Conservation (phyloP, 1,284 basidiomycete species). For the Sporisorium exsertum region DNA sequence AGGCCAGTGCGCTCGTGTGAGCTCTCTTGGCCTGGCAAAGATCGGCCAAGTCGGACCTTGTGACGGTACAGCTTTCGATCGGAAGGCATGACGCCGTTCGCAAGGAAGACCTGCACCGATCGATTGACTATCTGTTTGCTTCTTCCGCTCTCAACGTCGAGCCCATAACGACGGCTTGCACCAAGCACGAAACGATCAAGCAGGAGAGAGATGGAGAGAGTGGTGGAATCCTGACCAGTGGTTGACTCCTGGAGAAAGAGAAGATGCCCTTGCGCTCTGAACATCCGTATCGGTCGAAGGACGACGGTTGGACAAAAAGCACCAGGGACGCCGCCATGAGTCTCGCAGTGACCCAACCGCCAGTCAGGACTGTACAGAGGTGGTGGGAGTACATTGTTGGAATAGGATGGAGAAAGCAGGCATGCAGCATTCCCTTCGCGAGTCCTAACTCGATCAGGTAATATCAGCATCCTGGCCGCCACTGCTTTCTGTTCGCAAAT, state of each 20-base stretch:
- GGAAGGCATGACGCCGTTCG: neutral
- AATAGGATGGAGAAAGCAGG: slow-evolving; percentile 12
- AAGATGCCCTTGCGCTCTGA: neutral
- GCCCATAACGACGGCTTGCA: slow-evolving; percentile 10
- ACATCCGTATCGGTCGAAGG: neutral
- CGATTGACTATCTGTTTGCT: neutral
- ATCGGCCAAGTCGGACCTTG: neutral
- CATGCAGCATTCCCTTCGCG: slow-evolving; percentile 69
- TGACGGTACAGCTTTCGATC: neutral
- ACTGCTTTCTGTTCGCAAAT: neutral
- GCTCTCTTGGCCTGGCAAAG: neutral
- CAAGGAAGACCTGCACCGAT: neutral
- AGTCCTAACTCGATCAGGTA: slow-evolving; percentile 70
- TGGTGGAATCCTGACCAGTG: neutral
- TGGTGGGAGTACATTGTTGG: slow-evolving; percentile 16
- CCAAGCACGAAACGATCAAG: neutral
- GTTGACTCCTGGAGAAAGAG: neutral
- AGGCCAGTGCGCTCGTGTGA: neutral
- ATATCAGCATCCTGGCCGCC: slow-evolving; percentile 38
- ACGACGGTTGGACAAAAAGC: neutral
- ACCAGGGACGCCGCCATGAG: neutral
- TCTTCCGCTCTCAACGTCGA: neutral
- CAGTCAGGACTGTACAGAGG: slow-evolving; percentile 9
- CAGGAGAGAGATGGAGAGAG: neutral
- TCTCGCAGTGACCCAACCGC: neutral